phyloP scores from a whole-genome alignment of 768 basidiomycete species.

The Mycena sanguinolenta region DNA sequence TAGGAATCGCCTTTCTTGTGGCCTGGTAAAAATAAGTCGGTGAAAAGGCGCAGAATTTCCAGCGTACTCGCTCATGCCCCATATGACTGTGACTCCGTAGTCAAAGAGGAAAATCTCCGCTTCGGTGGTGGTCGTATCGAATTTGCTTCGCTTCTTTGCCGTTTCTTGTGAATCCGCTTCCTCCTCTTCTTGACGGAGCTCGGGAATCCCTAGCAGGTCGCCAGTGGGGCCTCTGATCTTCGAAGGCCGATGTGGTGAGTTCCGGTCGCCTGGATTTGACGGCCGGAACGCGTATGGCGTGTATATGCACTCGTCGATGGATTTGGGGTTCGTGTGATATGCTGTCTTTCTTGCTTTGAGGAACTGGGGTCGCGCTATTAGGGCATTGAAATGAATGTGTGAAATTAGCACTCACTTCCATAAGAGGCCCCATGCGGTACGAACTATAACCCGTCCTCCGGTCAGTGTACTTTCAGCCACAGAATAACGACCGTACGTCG shows the following conservation, averaged over 20 bases:
- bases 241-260: not conserved
- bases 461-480: conserved; percentile 1
- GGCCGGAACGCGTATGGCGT: conserved; percentile 80
- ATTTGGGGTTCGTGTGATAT: conserved; percentile 88
- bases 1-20: conserved; percentile 91
- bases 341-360: conserved; percentile 86
- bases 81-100: conserved; percentile 95
- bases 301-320: conserved; percentile 94
- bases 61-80: conserved; percentile 90
- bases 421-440: conserved; percentile 88
- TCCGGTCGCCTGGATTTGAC: conserved; percentile 23
- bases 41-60: too few species aligned
- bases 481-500: conserved; percentile 65
- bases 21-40: conserved; percentile 23
- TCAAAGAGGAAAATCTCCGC: conserved; percentile 95
- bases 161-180: conserved; percentile 48
- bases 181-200: conserved; percentile 61
- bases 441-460: conserved; percentile 73
- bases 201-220: conserved; percentile 85
- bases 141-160: conserved; percentile 74
- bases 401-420: conserved; percentile 57
- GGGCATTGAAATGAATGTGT: not conserved
- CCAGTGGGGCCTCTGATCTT: conserved; percentile 57
- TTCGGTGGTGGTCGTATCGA: conserved; percentile 73
- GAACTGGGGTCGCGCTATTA: conserved; percentile 54